These are phyloP conservation scores for Rehmannia glutinosa DNA, from an alignment of 257 asterid species.

Conservation along the genomic window DNA sequence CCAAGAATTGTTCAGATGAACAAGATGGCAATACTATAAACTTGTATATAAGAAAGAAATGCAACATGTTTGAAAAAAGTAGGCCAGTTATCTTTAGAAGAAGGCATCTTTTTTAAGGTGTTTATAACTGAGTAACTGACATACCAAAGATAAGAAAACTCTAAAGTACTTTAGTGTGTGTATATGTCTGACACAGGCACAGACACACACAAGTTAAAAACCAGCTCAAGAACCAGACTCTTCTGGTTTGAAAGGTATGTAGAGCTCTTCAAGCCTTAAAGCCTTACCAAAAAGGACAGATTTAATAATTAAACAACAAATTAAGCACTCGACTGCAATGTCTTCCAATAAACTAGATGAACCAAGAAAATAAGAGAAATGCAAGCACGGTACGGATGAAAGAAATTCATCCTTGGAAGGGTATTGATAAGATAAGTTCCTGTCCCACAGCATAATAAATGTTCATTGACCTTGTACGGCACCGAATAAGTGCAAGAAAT, in stretches of 20 bases:
- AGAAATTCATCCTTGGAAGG: no score
- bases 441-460: not conserved
- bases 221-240: not conserved
- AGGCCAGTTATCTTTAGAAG: no score
- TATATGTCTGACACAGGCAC: not conserved
- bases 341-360: not conserved
- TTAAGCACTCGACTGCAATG: not conserved
- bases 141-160: not conserved
- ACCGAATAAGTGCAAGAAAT: not conserved
- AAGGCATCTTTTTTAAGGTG: not conserved
- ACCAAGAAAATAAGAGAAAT: not conserved
- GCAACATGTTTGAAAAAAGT: no score
- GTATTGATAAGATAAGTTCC: not conserved
- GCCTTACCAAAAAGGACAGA: not conserved
- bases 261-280: not conserved
- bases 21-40: not conserved
- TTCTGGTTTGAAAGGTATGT: not conserved
- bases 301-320: not conserved
- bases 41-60: not conserved
- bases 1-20: not conserved
- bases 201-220: not conserved
- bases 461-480: not conserved
- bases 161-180: not conserved
- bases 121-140: not conserved
- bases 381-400: no score